These are phyloP conservation scores for Cercospora canescens DNA, from an alignment of 2,329 filamentous ascomycete species.

Conservation along the genomic window DNA sequence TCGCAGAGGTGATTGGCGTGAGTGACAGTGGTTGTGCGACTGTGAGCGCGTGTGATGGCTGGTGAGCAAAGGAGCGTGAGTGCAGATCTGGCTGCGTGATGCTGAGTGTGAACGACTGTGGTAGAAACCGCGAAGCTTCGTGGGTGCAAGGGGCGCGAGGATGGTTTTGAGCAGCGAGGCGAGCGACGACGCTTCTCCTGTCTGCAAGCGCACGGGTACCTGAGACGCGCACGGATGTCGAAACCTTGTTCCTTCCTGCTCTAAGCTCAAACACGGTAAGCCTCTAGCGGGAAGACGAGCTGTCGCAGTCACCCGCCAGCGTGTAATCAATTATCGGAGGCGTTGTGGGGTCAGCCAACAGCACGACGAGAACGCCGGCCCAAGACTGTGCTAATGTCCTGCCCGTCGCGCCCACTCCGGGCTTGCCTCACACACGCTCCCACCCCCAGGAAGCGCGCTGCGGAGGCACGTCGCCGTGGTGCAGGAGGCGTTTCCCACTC, in stretches of 20 bases:
- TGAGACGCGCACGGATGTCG: not conserved
- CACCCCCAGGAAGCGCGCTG: not conserved
- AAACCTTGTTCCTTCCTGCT: not conserved
- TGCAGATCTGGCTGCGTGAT: conserved; percentile 18
- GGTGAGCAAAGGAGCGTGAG: conserved; percentile 17
- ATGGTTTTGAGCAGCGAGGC: not conserved
- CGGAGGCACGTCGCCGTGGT: not conserved
- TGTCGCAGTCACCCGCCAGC: not conserved
- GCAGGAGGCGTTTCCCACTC: not conserved
- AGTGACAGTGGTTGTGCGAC: conserved; percentile 19
- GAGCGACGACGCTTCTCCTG: conserved; percentile 1
- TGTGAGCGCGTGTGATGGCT: conserved; percentile 15
- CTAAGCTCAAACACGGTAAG: not conserved
- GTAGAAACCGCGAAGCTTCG: not conserved
- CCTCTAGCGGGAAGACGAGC: not conserved
- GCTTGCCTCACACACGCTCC: not conserved
- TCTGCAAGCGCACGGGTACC: conserved; percentile 7
- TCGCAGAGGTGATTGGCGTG: conserved; percentile 13
- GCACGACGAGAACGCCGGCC: not conserved
- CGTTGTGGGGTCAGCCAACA: conserved; percentile 1
- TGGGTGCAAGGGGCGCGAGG: not conserved
- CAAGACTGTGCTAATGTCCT: not conserved
- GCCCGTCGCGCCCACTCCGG: not conserved
- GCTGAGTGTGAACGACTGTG: conserved; percentile 1
- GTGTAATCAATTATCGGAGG: not conserved